phyloP scores from a whole-genome alignment of 2,329 filamentous ascomycete species.

The Zalaria sp. region DNA sequence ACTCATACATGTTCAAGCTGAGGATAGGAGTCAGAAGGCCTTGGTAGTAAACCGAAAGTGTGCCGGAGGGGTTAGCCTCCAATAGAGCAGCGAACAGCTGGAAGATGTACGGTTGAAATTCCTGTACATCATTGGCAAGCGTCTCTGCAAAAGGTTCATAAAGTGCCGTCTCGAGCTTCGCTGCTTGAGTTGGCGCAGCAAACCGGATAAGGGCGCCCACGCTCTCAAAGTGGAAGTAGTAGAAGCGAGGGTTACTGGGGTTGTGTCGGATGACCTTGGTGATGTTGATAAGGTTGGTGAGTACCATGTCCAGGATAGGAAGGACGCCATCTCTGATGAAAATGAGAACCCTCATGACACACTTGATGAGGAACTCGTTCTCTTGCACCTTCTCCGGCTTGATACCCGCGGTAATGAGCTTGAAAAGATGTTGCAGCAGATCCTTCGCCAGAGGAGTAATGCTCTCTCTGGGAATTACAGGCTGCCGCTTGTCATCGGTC shows the following conservation, averaged over 20 bases:
- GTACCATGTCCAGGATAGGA: conserved; percentile 60
- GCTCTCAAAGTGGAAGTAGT: conserved; percentile 96
- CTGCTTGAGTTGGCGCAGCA: conserved; percentile 53
- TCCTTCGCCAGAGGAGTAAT: conserved; percentile 75
- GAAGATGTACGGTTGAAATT: conserved; percentile 94
- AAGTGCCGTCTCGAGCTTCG: conserved; percentile 63
- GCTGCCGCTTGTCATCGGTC: conserved; percentile 57
- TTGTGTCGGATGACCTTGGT: conserved; percentile 87
- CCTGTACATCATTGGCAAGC: conserved; percentile 69
- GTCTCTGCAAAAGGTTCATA: conserved; percentile 75
- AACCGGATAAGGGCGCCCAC: conserved; percentile 76
- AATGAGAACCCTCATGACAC: conserved; percentile 92
- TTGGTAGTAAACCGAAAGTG: conserved; percentile 69
- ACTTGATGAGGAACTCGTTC: conserved; percentile 97
- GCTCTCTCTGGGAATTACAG: conserved; percentile 65
- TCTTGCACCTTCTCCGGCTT: conserved; percentile 90
- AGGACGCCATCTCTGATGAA: conserved; percentile 75
- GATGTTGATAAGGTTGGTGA: conserved; percentile 75
- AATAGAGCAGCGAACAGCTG: conserved; percentile 85
- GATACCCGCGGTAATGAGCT: conserved; percentile 71
- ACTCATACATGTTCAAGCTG: conserved; percentile 76
- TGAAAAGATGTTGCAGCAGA: conserved; percentile 78
- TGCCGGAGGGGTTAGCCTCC: conserved; percentile 67
- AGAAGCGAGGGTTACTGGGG: conserved; percentile 93
- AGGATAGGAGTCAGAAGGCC: conserved; percentile 66